These are phyloP conservation scores for Pulveroboletus sp. DNA, from an alignment of 768 basidiomycete genomes.

Conservation along the genomic window DNA sequence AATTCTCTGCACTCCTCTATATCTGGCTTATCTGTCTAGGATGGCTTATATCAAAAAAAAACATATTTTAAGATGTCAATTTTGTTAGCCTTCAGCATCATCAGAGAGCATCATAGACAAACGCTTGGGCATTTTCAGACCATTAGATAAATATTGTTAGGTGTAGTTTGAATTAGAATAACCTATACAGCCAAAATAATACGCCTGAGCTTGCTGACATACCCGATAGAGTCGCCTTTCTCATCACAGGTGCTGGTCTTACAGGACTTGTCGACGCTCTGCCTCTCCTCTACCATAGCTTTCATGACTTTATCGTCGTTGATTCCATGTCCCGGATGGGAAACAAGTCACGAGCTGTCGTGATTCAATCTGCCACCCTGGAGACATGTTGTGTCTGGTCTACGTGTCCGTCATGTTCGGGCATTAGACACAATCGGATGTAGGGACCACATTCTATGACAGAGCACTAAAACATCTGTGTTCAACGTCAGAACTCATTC, in stretches of 20 bases:
- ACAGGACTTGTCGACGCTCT: slow-evolving; percentile 44
- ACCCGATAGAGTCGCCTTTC: slow-evolving; percentile 34
- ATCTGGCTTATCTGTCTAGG: no score
- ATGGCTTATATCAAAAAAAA: no score
- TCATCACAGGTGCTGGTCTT: slow-evolving; percentile 51
- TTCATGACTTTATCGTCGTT: slow-evolving; percentile 39
- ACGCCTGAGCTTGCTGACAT: no score
- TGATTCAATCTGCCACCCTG: slow-evolving; percentile 49
- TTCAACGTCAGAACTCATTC: slow-evolving; percentile 32
- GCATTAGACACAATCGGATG: slow-evolving; percentile 42
- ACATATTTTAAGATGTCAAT: no score
- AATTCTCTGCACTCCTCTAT: no score
- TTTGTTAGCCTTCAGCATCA: no score
- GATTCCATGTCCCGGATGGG: slow-evolving; percentile 32
- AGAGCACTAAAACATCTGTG: slow-evolving; percentile 30
- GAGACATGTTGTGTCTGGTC: slow-evolving; percentile 32
- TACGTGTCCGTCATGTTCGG: slow-evolving; percentile 34
- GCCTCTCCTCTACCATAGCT: slow-evolving; percentile 39
- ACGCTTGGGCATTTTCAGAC: no score
- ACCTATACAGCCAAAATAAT: no score
- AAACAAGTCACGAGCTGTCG: slow-evolving; percentile 40
- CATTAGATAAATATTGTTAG: no score
- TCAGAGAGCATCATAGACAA: no score
- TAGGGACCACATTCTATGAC: slow-evolving; percentile 34
- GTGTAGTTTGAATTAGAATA: no score